Percentiles rank a stretch among this genome's conserved stretches.
phyloP scores from a whole-genome alignment of 352 stramenopile genomes.

The Nothophytophthora sp. region DNA sequence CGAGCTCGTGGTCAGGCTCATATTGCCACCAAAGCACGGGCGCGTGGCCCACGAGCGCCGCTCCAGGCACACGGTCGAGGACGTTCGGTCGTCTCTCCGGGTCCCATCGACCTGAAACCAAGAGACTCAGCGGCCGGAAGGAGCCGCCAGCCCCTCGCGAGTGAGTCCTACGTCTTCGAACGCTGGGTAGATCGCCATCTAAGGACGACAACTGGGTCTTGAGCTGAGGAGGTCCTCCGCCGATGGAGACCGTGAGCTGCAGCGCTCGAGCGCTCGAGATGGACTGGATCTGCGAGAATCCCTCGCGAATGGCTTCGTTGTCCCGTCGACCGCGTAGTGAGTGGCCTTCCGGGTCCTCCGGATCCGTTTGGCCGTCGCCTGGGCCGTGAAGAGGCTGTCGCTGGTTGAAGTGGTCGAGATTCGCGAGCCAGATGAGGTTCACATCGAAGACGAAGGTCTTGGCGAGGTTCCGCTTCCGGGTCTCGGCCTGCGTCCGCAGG shows the following conservation, averaged over 20 bases:
- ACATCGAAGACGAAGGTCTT: conserved; percentile 90
- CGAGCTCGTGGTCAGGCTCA: conserved; percentile 28
- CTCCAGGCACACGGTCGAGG: conserved; percentile 43
- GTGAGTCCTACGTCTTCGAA: conserved; percentile 13
- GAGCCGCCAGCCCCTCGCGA: conserved; percentile 13
- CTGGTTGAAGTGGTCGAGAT: conserved; percentile 87
- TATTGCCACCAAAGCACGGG: conserved; percentile 66
- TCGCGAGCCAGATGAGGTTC: conserved; percentile 91
- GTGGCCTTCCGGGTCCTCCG: conserved; percentile 12
- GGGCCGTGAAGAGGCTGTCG: too few relatives aligned
- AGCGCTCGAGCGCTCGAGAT: conserved; percentile 61
- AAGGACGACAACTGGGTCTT: too few relatives aligned
- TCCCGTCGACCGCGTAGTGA: conserved; percentile 52
- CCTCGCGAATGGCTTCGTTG: conserved; percentile 55
- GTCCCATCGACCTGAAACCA: conserved; percentile 58
- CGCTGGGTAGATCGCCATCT: too few relatives aligned
- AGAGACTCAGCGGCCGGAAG: conserved; percentile 50
- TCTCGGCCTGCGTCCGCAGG: conserved; percentile 54
- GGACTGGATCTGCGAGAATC: conserved; percentile 80
- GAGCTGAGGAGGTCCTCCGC: conserved; percentile 10
- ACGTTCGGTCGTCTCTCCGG: conserved; percentile 15
- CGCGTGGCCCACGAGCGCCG: conserved; percentile 32
- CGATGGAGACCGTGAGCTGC: conserved; percentile 50
- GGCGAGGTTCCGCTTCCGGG: conserved; percentile 66
- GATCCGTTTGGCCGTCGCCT: not conserved